phyloP scores from a whole-genome alignment of 2,329 filamentous ascomycete species.

The Magnaporthiopsis incrustans region DNA sequence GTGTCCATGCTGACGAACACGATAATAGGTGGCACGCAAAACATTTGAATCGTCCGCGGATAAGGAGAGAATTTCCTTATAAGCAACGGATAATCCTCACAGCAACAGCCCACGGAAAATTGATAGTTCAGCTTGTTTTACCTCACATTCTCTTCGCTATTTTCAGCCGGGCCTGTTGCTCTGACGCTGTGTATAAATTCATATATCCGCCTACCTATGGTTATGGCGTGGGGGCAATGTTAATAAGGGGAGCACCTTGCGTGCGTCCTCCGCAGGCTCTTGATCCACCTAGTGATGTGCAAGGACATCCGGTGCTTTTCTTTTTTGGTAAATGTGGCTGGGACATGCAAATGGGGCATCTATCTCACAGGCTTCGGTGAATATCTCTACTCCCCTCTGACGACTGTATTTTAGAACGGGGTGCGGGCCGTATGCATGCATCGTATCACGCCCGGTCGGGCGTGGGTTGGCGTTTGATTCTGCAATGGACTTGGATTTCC shows the following conservation, averaged over 20 bases:
- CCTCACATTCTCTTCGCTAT: background rate
- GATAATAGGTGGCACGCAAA: conserved; percentile 2
- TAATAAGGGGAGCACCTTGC: background rate
- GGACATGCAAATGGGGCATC: background rate
- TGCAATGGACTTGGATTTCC: conserved; percentile 5
- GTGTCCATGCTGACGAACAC: background rate
- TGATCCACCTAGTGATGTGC: background rate
- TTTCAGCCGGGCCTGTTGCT: background rate
- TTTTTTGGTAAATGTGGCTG: background rate
- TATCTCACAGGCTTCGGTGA: background rate
- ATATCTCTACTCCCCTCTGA: conserved; percentile 7
- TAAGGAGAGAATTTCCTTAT: background rate
- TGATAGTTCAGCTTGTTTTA: background rate
- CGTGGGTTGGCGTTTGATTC: conserved; percentile 1
- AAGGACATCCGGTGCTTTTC: background rate
- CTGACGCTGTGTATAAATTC: background rate
- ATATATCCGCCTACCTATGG: background rate
- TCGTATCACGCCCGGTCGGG: conserved; percentile 1
- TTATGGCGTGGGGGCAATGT: background rate
- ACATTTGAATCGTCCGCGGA: conserved; percentile 5
- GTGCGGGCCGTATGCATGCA: conserved; percentile 6
- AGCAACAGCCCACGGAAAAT: background rate
- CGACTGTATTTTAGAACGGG: conserved; percentile 6
- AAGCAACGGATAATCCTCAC: background rate
- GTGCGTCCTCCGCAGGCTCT: background rate